These are phyloP conservation scores for Colletotrichum lindemuthianum DNA, from an alignment of 2,329 filamentous ascomycete genomes.

Conservation along the genomic window DNA sequence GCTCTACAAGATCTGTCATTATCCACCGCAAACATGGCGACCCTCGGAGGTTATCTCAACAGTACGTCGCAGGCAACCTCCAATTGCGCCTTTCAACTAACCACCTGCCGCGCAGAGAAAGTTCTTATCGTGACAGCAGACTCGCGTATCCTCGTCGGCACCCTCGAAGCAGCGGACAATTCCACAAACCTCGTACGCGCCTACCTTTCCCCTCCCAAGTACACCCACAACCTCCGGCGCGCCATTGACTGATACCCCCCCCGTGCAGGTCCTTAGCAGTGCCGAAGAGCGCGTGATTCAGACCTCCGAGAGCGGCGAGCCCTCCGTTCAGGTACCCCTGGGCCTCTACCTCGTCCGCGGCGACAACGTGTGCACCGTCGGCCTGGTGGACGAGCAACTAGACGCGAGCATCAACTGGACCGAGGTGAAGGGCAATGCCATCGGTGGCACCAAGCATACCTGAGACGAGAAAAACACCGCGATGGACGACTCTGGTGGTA, in stretches of 20 bases:
- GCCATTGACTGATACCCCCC: neutral
- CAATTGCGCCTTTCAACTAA: constrained; percentile 38
- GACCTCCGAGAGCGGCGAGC: constrained; percentile 82
- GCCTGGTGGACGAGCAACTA: constrained; percentile 87
- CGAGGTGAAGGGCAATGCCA: constrained; percentile 84
- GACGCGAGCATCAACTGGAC: constrained; percentile 93
- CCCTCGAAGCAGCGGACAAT: constrained; percentile 86
- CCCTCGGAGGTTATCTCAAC: constrained; percentile 56
- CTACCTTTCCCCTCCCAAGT: neutral
- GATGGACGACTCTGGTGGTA: too few species aligned
- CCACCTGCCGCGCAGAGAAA: constrained; percentile 71
- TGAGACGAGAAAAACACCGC: constrained; percentile 40
- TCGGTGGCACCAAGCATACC: constrained; percentile 85
- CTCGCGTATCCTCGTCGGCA: constrained; percentile 86
- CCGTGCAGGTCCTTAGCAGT: constrained; percentile 75
- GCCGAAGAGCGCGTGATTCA: constrained; percentile 92
- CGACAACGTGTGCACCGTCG: constrained; percentile 92
- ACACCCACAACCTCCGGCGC: constrained; percentile 3
- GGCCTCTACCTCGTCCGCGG: constrained; percentile 93
- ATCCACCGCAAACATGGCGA: constrained; percentile 48
- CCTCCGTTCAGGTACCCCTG: constrained; percentile 81
- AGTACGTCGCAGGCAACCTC: constrained; percentile 45
- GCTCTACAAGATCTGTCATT: neutral
- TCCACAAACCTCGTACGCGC: constrained; percentile 82
- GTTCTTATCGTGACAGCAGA: constrained; percentile 93